These are phyloP conservation scores for Syncephalis plumigaleata DNA, from an alignment of 371 early-diverging fungal genomes.

Conservation along the genomic window DNA sequence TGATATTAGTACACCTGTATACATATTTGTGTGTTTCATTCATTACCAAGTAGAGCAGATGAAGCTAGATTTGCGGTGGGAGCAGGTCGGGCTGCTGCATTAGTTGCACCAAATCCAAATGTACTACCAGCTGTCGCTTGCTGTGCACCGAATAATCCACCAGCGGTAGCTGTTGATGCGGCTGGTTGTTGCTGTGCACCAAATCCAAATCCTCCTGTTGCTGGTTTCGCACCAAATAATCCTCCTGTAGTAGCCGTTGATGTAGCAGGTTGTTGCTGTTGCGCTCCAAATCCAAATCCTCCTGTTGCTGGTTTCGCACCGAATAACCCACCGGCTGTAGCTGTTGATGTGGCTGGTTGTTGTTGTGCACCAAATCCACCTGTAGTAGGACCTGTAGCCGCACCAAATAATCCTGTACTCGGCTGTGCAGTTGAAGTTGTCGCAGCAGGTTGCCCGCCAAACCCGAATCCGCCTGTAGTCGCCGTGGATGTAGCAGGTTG, in stretches of 20 bases:
- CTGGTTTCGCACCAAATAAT: constrained; percentile 2
- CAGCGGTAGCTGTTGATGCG: neutral
- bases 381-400: neutral
- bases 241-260: neutral
- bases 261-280: neutral
- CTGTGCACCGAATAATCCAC: neutral
- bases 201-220: neutral
- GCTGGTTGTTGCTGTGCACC: neutral
- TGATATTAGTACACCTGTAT: neutral
- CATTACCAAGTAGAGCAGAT: neutral
- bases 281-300: neutral
- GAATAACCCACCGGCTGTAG: neutral
- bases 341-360: neutral
- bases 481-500: neutral
- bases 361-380: neutral
- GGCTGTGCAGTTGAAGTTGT: neutral
- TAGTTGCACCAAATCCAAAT: neutral
- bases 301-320: no score
- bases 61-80: neutral
- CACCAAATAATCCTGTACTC: neutral
- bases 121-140: neutral
- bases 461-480: neutral
- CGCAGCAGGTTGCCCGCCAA: neutral
- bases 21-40: neutral
- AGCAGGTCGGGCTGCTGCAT: neutral